Evolutionary conservation across 1,139 yeast genomes (phyloP).

Genomic region (Yamadazyma dushanensis): DNA sequence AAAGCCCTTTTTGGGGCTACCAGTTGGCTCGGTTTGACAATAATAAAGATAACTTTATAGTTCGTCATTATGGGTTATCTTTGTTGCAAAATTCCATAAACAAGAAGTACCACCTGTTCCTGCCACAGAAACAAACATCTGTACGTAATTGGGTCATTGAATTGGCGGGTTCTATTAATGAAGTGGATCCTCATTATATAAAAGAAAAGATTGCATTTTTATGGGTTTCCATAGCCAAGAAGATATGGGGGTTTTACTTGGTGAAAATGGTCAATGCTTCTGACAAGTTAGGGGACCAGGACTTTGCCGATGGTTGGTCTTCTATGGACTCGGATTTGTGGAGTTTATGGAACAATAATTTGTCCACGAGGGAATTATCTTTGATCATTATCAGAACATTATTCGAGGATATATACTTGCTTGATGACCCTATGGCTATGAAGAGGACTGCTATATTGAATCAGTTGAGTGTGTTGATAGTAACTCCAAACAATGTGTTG

Average conservation of each 20-base stretch:
- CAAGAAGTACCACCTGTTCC: conserved; percentile 52
- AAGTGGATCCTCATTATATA: conserved; percentile 82
- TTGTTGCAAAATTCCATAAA: conserved; percentile 73
- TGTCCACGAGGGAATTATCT: conserved; percentile 70
- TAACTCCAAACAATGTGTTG: conserved; percentile 69
- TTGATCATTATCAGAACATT: conserved; percentile 78
- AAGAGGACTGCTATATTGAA: conserved; percentile 76
- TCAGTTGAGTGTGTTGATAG: conserved; percentile 80
- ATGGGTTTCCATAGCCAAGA: conserved; percentile 93
- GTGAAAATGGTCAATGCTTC: conserved; percentile 23
- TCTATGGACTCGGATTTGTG: conserved; percentile 81
- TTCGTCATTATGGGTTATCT: conserved; percentile 88
- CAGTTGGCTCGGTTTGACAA: conserved; percentile 69
- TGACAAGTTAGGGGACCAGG: conserved; percentile 30
- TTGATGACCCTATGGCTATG: conserved; percentile 89
- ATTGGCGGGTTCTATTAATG: conserved; percentile 57
- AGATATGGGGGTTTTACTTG: conserved; percentile 77
- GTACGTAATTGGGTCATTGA: conserved; percentile 85
- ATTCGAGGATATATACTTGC: conserved; percentile 89
- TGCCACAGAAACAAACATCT: conserved; percentile 64
- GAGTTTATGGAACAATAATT: conserved; percentile 68
- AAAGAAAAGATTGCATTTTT: conserved; percentile 86
- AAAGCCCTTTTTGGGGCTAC: conserved; percentile 92
- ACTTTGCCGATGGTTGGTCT: conserved; percentile 74
- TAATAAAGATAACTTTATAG: conserved; percentile 63